Evolutionary conservation across 768 basidiomycete genomes (phyloP).

Genomic region (Brasilioporus rufonigricans): DNA sequence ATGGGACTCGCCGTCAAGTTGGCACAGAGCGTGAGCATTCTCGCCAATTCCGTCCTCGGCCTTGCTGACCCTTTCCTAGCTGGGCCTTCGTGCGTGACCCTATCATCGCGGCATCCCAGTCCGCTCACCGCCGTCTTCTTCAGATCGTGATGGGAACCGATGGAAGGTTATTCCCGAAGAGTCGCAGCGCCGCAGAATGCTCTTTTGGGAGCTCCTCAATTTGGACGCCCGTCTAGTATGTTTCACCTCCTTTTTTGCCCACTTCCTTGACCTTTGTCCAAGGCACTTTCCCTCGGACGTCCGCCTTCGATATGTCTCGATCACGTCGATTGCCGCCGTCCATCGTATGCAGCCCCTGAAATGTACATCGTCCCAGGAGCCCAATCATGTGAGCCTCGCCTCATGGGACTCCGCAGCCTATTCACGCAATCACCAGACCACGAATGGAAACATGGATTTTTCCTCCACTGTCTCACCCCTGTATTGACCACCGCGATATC

Average conservation of each 20-base stretch:
- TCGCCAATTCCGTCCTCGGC: neutral
- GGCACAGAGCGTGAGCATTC: conserved; percentile 59
- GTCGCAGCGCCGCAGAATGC: conserved; percentile 61
- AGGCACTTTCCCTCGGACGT: conserved; percentile 71
- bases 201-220: conserved; percentile 75
- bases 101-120: conserved; percentile 2
- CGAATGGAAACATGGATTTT: conserved; percentile 69
- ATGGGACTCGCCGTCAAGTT: conserved; percentile 75
- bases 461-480: conserved; percentile 59
- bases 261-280: conserved; percentile 6
- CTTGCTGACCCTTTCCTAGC: conserved; percentile 35
- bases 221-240: conserved; percentile 67
- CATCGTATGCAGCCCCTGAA: conserved; percentile 31
- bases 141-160: conserved; percentile 68
- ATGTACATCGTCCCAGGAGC: conserved; percentile 30
- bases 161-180: conserved; percentile 70
- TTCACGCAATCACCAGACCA: conserved; percentile 46
- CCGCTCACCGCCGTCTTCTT: conserved; percentile 26
- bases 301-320: conserved; percentile 65
- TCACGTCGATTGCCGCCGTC: conserved; percentile 60
- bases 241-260: conserved; percentile 15
- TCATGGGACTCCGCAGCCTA: conserved; percentile 2
- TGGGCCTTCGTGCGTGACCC: conserved; percentile 59
- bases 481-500: conserved; percentile 58
- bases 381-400: conserved; percentile 28